phyloP scores from a whole-genome alignment of 2,329 filamentous ascomycete species.

The Diaporthe sp. region DNA sequence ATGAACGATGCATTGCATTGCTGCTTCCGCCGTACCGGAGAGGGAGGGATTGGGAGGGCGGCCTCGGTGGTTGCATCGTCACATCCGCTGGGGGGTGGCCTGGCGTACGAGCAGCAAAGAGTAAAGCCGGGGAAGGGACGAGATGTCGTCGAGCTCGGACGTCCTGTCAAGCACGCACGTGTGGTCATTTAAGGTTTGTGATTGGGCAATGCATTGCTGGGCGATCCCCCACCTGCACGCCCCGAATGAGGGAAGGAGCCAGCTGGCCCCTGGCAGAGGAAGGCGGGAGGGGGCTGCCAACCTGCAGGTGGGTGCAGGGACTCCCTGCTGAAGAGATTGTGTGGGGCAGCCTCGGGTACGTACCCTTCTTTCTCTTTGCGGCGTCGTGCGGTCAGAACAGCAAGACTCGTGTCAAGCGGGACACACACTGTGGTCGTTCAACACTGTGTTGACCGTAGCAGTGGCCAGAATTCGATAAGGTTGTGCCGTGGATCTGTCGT shows the following conservation, averaged over 20 bases:
- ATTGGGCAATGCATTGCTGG: conserved; percentile 6
- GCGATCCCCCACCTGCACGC: conserved; percentile 5
- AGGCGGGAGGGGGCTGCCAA: conserved; percentile 1
- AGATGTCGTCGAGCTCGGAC: conserved; percentile 21
- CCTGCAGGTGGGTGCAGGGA: not conserved
- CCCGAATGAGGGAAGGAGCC: not conserved
- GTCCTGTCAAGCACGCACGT: conserved; percentile 23
- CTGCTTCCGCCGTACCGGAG: not conserved
- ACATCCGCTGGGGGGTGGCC: not conserved
- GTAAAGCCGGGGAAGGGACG: conserved; percentile 28
- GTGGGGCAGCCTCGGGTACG: conserved; percentile 15
- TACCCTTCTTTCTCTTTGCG: not conserved
- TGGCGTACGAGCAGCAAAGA: not conserved
- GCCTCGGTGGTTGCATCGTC: not conserved
- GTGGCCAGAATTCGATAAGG: conserved; percentile 8
- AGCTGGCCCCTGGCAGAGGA: conserved; percentile 10
- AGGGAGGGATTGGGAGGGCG: too few relatives aligned
- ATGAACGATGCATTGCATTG: not conserved
- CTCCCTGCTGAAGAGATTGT: conserved; percentile 21
- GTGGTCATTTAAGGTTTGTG: conserved; percentile 3
- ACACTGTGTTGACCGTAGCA: not conserved
- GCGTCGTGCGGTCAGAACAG: not conserved
- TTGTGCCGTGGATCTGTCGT: conserved; percentile 2
- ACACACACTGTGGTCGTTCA: not conserved
- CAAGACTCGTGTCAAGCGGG: not conserved